Conservation (phyloP, 345 rosid species). For the Eucalyptus regnans region DNA sequence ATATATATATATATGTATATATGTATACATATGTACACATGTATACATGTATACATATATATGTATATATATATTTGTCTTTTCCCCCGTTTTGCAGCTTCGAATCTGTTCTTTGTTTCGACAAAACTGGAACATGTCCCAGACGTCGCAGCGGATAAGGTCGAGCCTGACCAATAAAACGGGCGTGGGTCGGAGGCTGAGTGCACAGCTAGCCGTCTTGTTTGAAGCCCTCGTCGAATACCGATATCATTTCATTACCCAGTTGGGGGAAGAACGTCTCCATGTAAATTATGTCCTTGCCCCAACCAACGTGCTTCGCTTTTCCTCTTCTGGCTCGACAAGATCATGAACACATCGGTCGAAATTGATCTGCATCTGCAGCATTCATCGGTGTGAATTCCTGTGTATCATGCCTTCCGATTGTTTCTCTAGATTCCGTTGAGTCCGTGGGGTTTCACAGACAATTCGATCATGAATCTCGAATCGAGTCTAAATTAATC, state of each 20-base stretch:
- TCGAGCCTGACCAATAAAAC: not conserved
- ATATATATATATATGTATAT: too few species aligned
- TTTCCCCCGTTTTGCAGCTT: not conserved
- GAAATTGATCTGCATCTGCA: not conserved
- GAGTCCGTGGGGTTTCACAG: not conserved
- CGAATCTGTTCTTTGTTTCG: not conserved
- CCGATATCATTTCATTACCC: not conserved
- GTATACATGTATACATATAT: too few species aligned
- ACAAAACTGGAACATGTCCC: not conserved
- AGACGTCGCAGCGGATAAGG: not conserved
- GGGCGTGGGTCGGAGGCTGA: not conserved
- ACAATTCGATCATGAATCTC: not conserved
- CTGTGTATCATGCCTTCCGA: not conserved
- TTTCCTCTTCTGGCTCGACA: not conserved
- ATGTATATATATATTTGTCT: not conserved
- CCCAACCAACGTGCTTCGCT: not conserved
- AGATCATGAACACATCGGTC: not conserved
- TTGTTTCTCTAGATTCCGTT: not conserved
- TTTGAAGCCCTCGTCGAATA: not conserved
- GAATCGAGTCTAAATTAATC: not conserved
- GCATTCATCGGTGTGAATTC: not conserved
- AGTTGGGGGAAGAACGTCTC: not conserved
- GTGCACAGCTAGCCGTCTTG: not conserved
- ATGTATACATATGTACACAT: too few species aligned
- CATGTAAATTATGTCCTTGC: not conserved